Evolutionary conservation across 495 filamentous ascomycete species (phyloP).

Genomic region (Xylaria cubensis): DNA sequence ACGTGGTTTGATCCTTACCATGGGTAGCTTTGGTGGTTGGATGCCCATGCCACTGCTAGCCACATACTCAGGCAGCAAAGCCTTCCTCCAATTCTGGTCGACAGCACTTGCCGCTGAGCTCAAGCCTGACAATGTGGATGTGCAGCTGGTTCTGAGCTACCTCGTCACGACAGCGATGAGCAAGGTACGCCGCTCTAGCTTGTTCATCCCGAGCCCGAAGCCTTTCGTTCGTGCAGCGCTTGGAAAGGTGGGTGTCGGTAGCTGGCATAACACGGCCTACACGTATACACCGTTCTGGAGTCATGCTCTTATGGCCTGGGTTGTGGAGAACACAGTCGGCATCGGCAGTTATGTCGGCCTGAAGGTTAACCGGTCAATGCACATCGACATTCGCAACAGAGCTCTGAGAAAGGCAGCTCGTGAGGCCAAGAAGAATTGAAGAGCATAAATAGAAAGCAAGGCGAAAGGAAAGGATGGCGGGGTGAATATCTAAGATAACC

Average conservation of each 20-base stretch:
- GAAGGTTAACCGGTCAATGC: conserved; percentile 76
- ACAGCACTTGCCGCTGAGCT: conserved; percentile 84
- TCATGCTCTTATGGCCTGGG: conserved; percentile 89
- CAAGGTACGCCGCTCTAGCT: conserved; percentile 81
- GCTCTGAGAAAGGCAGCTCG: conserved; percentile 89
- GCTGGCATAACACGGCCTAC: conserved; percentile 75
- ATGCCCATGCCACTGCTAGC: conserved; percentile 91
- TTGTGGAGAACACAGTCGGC: conserved; percentile 72
- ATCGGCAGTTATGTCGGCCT: conserved; percentile 67
- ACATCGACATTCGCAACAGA: conserved; percentile 83
- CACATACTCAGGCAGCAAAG: conserved; percentile 97
- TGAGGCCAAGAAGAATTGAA: conserved; percentile 68
- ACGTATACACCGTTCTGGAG: conserved; percentile 93
- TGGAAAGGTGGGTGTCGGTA: conserved; percentile 78
- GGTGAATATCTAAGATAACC: background rate
- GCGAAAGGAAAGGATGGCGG: background rate
- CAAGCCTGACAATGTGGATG: conserved; percentile 76
- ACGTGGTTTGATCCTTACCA: conserved; percentile 90
- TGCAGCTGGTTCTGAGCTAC: conserved; percentile 87
- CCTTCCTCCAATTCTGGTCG: conserved; percentile 98
- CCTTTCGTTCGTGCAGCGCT: conserved; percentile 81
- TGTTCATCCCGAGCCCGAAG: conserved; percentile 80
- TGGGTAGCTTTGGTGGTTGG: conserved; percentile 94
- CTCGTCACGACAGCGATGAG: conserved; percentile 95
- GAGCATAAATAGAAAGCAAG: no score